phyloP scores from a whole-genome alignment of 495 filamentous ascomycete species.

The Staphylotrichum tortipilum region DNA sequence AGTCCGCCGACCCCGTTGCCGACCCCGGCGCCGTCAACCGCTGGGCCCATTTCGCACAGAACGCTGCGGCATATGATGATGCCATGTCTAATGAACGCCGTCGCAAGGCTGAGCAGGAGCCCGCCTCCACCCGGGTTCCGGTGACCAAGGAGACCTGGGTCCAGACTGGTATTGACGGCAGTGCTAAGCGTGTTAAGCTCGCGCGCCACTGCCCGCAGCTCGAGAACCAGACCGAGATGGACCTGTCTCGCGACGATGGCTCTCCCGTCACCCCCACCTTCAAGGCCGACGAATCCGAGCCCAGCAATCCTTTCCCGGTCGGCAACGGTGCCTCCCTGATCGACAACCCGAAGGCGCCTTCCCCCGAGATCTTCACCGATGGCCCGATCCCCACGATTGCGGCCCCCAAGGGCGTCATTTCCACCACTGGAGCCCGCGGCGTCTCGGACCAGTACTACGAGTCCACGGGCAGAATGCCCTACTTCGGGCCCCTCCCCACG shows the following conservation, averaged over 20 bases:
- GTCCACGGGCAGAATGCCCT: slow-evolving; percentile 6
- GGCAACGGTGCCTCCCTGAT: neutral
- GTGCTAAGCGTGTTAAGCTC: slow-evolving; percentile 35
- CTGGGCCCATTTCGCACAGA: slow-evolving; percentile 20
- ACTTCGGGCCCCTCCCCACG: neutral
- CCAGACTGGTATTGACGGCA: slow-evolving; percentile 22
- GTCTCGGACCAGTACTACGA: slow-evolving; percentile 14
- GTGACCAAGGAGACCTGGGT: slow-evolving; percentile 24
- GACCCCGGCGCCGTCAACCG: neutral
- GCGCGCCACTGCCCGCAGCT: slow-evolving; percentile 21
- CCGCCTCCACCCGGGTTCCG: neutral
- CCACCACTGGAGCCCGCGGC: slow-evolving; percentile 3
- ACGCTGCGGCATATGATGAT: slow-evolving; percentile 14
- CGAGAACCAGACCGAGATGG: slow-evolving; percentile 7
- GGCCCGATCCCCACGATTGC: slow-evolving; percentile 7
- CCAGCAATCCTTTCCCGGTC: neutral
- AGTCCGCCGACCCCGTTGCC: neutral
- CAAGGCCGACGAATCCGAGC: neutral
- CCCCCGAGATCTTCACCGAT: neutral
- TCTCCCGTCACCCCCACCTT: neutral
- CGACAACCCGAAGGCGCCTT: neutral
- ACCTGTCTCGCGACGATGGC: neutral
- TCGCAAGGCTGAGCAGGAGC: slow-evolving; percentile 23
- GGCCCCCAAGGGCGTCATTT: slow-evolving; percentile 1
- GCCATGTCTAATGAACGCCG: slow-evolving; percentile 19